phyloP scores from a whole-genome alignment of 2,329 filamentous ascomycete species.

The Cadophora luteo-olivacea region DNA sequence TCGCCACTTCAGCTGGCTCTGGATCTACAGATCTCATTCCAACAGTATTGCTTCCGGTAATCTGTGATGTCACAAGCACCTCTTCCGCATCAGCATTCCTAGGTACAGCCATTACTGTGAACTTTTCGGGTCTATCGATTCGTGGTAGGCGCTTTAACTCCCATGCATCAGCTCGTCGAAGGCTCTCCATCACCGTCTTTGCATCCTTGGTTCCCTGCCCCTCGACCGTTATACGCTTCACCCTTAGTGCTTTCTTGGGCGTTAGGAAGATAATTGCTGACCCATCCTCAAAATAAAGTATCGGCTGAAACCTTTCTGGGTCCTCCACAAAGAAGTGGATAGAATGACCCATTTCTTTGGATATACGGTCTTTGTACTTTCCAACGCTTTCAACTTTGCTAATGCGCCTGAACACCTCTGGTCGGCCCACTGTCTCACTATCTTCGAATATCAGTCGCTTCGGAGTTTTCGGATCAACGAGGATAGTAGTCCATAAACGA shows the following conservation, averaged over 20 bases:
- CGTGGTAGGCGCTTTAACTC: neutral
- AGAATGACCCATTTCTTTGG: neutral
- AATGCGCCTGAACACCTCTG: constrained; percentile 3
- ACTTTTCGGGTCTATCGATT: neutral
- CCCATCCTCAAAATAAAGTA: constrained; percentile 30
- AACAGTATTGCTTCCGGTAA: neutral
- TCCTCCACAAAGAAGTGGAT: constrained; percentile 3
- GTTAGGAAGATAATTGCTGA: constrained; percentile 28
- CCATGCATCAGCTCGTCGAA: constrained; percentile 17
- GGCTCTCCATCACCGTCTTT: constrained; percentile 20
- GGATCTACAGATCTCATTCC: neutral
- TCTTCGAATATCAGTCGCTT: constrained; percentile 39
- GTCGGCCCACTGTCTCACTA: constrained; percentile 28
- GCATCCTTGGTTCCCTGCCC: constrained; percentile 28
- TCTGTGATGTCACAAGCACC: neutral
- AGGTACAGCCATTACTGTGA: neutral
- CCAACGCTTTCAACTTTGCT: neutral
- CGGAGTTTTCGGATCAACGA: constrained; percentile 27
- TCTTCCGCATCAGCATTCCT: neutral
- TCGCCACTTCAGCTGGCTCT: neutral
- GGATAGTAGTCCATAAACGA: constrained; percentile 65
- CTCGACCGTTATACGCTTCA: constrained; percentile 31
- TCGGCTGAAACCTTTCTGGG: neutral
- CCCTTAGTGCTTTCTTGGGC: constrained; percentile 20
- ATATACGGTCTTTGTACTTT: neutral